Base-by-base conservation (phyloP, 352 stramenopile genomes). In the Aphanomyces cochlioides region DNA sequence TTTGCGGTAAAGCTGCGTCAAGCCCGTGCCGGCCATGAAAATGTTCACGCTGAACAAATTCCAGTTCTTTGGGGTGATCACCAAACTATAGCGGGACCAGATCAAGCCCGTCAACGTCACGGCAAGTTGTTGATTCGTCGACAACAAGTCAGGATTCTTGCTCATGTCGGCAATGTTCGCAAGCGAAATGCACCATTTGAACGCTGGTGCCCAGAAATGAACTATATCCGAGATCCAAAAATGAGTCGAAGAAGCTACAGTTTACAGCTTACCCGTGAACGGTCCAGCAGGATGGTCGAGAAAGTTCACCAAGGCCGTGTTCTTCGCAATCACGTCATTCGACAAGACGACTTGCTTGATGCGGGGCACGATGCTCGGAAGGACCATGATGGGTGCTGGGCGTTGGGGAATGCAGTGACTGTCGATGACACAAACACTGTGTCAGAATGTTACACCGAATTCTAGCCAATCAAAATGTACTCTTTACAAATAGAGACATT, bases 61-160 rank as follows among this genome's bases (percentile, higher is more conserved):
- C 83, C 90, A 97, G 82, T 97, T 97, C 74, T 92, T 87, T 37
- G 90, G 89, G 38, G 84, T 95, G 68, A 96, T 93, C 39, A 96
- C 80, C 41, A 92, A 74, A 65, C 80, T 92, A 78, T 96, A 96
- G 59, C 90, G 84, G 37, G 85, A 93, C 89, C 90, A 96, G 72
- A 97, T 96, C 65, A 96, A 71, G n/a, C 88, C 89, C 10, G 89
- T 96, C 45, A 73, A 70, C 43, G 84, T 84, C 64, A 96, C 84
- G 19, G 88, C 88, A 12, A 74, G 74, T 77, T 96, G 90, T 76
- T 97, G 90, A 13, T 84, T 74, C n/a, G 81, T 75, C 56, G 84
- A 95, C 13, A 96, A 90, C 59, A 81, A 85, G 72, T 96, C 88
- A 4, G 88, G 75, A 17, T 86, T 78, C 34, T 90, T 80, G 4